phyloP scores from a whole-genome alignment of 1,284 basidiomycete species.

The Tilletia indica region DNA sequence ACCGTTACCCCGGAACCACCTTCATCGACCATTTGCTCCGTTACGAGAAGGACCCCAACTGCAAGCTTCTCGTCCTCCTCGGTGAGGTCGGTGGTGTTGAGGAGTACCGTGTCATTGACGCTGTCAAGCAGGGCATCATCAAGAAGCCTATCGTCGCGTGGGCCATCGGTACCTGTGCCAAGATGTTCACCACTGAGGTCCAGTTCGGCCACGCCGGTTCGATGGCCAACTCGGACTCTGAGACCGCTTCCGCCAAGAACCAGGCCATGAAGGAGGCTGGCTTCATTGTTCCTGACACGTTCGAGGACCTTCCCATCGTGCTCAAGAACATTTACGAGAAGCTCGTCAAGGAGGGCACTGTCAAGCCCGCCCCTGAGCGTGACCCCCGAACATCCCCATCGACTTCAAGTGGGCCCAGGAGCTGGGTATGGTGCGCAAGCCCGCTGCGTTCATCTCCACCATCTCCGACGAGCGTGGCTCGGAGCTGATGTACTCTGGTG shows the following conservation, averaged over 20 bases:
- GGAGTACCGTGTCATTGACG: constrained; percentile 98
- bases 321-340: constrained; percentile 80
- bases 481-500: constrained; percentile 96
- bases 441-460: constrained; percentile 98
- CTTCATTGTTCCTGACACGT: constrained; percentile 95
- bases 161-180: constrained; percentile 99
- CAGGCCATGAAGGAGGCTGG: constrained; percentile 88
- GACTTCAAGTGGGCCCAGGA: constrained; percentile 99
- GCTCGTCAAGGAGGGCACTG: constrained; percentile 71
- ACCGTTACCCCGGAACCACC: constrained; percentile 95
- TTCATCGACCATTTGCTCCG: constrained; percentile 99
- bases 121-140: constrained; percentile 88
- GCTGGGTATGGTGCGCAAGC: constrained; percentile 96
- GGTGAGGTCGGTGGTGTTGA: constrained; percentile 99
- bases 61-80: constrained; percentile 97
- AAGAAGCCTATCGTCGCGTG: constrained; percentile 98
- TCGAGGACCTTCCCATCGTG: constrained; percentile 87
- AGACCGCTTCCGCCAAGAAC: constrained; percentile 99
- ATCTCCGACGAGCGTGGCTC: constrained; percentile 99
- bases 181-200: constrained; percentile 99
- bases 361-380: constrained; percentile 74
- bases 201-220: constrained; percentile 98
- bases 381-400: constrained; percentile 97
- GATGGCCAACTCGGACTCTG: constrained; percentile 95
- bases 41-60: constrained; percentile 93